Evolutionary conservation across 768 basidiomycete species (phyloP).

Genomic region (Inosperma sp.): DNA sequence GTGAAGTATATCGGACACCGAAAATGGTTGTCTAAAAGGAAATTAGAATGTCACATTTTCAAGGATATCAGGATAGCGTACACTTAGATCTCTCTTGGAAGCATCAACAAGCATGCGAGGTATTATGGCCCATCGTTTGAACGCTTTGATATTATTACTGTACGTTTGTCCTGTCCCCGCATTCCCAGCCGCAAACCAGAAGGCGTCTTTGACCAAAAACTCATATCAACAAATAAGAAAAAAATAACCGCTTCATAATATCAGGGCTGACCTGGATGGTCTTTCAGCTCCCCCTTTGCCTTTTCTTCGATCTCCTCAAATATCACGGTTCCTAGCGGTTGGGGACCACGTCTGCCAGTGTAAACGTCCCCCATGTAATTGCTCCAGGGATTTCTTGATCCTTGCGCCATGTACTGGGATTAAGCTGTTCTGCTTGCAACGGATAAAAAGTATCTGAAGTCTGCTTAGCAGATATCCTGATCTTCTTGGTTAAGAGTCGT

Average conservation of each 20-base stretch:
- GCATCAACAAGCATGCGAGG: conserved; percentile 72
- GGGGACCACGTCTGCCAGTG: conserved; percentile 32
- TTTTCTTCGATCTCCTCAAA: conserved; percentile 61
- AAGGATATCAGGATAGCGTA: too few relatives aligned
- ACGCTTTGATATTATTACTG: conserved; percentile 56
- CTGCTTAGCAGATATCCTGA: too few relatives aligned
- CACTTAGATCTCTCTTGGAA: conserved; percentile 55
- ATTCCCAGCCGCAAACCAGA: conserved; percentile 71
- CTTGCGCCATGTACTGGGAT: too few relatives aligned
- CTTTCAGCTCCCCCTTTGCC: conserved; percentile 58
- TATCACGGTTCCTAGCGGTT: conserved; percentile 56
- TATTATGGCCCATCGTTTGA: conserved; percentile 69
- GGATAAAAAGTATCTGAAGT: too few relatives aligned
- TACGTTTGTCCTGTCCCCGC: conserved; percentile 71
- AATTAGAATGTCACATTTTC: too few relatives aligned
- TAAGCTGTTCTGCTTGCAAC: too few relatives aligned
- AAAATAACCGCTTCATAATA: too few relatives aligned
- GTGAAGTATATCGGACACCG: conserved; percentile 57
- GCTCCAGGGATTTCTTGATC: conserved; percentile 43
- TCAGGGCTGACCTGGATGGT: too few relatives aligned
- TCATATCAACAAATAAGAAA: too few relatives aligned
- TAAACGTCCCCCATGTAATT: conserved; percentile 41
- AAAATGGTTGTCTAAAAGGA: conserved; percentile 65
- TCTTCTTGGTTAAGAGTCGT: too few relatives aligned
- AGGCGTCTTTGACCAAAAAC: conserved; percentile 62